Conservation (phyloP, 768 basidiomycete species). For the Aureoboletus auriporus region DNA sequence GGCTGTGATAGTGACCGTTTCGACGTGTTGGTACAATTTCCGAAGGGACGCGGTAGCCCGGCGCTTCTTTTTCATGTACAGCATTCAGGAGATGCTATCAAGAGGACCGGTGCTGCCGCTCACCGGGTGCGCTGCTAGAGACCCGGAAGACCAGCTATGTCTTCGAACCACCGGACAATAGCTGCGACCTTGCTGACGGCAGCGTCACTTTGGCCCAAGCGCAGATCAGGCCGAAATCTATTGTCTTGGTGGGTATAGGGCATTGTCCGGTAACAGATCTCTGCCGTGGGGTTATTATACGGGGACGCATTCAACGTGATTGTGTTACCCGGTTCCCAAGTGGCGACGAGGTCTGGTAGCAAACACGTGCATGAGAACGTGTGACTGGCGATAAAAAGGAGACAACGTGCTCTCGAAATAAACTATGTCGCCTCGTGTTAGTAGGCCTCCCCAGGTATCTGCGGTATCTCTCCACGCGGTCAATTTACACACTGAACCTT, state of each 20-base stretch:
- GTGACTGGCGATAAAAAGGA: slow-evolving; percentile 5
- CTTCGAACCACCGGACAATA: slow-evolving; percentile 69
- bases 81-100: slow-evolving; percentile 12
- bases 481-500: slow-evolving; percentile 62
- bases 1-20: slow-evolving; percentile 17
- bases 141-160: slow-evolving; percentile 56
- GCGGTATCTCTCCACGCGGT: slow-evolving; percentile 79
- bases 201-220: slow-evolving; percentile 66
- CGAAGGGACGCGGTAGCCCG: slow-evolving; percentile 21
- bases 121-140: slow-evolving; percentile 14
- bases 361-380: slow-evolving; percentile 17
- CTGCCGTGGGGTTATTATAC: slow-evolving; percentile 52
- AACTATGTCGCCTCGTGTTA: slow-evolving; percentile 70
- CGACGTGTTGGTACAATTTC: slow-evolving; percentile 19
- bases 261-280: slow-evolving; percentile 80
- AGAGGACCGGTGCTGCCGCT: slow-evolving; percentile 10
- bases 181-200: slow-evolving; percentile 62
- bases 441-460: slow-evolving; percentile 59
- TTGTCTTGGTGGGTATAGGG: slow-evolving; percentile 58
- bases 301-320: slow-evolving; percentile 65
- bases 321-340: slow-evolving; percentile 41
- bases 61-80: slow-evolving; percentile 24
- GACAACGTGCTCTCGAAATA: slow-evolving; percentile 59
- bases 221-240: slow-evolving; percentile 64
- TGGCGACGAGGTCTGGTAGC: slow-evolving; percentile 48